Base-by-base conservation (phyloP, 768 basidiomycete genomes). In the Phaeotremella fagi region DNA sequence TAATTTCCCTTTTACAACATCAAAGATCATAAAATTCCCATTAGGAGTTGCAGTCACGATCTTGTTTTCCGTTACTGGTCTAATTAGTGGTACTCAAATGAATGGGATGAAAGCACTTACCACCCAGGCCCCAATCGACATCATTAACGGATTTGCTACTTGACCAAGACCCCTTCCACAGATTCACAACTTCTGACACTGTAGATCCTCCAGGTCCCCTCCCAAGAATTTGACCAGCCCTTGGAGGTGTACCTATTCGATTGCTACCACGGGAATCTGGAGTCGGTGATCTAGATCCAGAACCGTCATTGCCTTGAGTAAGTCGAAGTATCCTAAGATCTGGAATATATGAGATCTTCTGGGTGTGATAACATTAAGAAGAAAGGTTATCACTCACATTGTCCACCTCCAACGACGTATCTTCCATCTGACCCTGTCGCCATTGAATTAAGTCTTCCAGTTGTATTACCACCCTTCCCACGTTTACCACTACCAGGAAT, bases 1-100 rank as follows among this genome's bases (percentile, higher is more conserved):
- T 11, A 68, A 56, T 36, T 61, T 65, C 23, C 61, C 65, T 36
- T 59, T 68, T 37, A 54, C 56, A 2, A 64, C 59, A 46, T 74
- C 72, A 47, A 74, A 72, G 1, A 74, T 46, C 53, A 70, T 52
- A 24, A 72, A 57, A 49, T 69, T 74, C 1, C 72, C 72, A 29
- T 67, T 64, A 15, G 68, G 63, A 25, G 61, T 63, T 16, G 70
- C 70, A 7, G 68, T 68, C 24, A 64, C 57, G 33, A 74, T 56
- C 52, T 71, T 72, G 33, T 54, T 67, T 3, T 61, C 61, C 44
- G 65, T 64, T 9, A 57, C 70, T 73, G 26, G 43, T 27, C 25
- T n/a, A n/a, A n/a, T n/a, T n/a, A n/a, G n/a, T n/a, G n/a, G n/a
- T n/a, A n/a, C n/a, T n/a, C n/a, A n/a, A n/a, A n/a, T n/a, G n/a